Evolutionary conservation across 1,139 yeast genomes (phyloP), one percentile per base, ranked within the genome.

Genomic region (Hansenula sp.): DNA sequence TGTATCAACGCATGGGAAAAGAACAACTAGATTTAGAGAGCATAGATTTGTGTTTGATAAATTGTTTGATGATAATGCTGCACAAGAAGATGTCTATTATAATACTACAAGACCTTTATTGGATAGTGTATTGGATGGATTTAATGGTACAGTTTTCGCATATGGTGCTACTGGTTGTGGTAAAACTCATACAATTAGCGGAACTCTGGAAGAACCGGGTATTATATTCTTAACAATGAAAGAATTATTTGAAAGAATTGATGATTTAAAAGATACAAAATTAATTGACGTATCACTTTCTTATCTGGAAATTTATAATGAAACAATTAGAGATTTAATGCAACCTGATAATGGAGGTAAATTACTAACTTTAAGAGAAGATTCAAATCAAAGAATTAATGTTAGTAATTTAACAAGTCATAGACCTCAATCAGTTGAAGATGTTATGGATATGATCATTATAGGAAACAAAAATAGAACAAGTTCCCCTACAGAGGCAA

Each of bases 131-230:
- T 60, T 90, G 35, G 95, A 85, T 48, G 97, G 97, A 0, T 87
- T 69, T 60, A 88, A 90, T 60, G 83, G 95, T 7, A 89, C 97
- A 0, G 89, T 90, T 0, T 92, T 92, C 66, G 97, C 98, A 2
- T 92, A 92, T 59, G 98, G 98, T 3, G 96, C 96, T 22, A 89
- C 98, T 0, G 98, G 98, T 0, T 92, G 97, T 61, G 98, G 98
- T n/a, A 90, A 90, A 59, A 89, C 97, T 0, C 89, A 84, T 58
- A 90, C 97, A 0, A 86, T 90, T 32, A 76, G 82, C 61, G 96
- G 97, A 0, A 75, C 80, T 0, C 72, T 80, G 0, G 73, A 73
- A 1, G 66, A 75, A 29, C 96, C 96, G 0, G 97, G 96, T 0
- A 77, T 90, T 18, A 82, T 88, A 1, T 86, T 82, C 51, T 64